A percentile compares a stretch with the other conserved stretches of the same genome.
These are phyloP conservation scores for Oidiodendron maius DNA, from an alignment of 495 filamentous ascomycete genomes.

Conservation along the genomic window DNA sequence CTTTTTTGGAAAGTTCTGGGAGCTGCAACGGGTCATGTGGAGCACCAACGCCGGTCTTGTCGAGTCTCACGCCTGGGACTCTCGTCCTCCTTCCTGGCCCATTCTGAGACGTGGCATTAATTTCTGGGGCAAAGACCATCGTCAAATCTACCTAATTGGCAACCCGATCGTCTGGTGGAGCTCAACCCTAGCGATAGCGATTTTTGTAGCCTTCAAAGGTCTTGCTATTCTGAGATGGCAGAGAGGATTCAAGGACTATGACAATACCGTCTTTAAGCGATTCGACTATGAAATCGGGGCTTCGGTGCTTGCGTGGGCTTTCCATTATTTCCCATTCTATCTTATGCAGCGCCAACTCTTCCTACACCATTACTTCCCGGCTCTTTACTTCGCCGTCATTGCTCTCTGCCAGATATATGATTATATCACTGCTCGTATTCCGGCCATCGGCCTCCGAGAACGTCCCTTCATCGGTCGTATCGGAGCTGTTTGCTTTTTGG, in stretches of 20 bases:
- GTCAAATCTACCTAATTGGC: constrained; percentile 93
- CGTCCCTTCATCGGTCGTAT: constrained; percentile 67
- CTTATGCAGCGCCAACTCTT: constrained; percentile 94
- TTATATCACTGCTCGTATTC: constrained; percentile 67
- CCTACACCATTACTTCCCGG: constrained; percentile 93
- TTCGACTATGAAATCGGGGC: constrained; percentile 97
- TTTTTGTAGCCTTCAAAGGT: constrained; percentile 80
- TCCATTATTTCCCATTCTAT: constrained; percentile 97
- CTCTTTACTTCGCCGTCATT: constrained; percentile 90
- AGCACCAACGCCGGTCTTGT: constrained; percentile 93
- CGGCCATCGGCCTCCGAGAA: constrained; percentile 59
- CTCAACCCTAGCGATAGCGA: constrained; percentile 70
- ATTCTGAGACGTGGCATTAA: constrained; percentile 93
- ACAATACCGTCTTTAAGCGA: constrained; percentile 74
- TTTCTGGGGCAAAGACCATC: constrained; percentile 94
- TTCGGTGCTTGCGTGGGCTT: constrained; percentile 83
- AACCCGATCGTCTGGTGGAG: constrained; percentile 96
- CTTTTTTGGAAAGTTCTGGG: constrained; percentile 98
- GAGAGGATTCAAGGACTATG: constrained; percentile 82
- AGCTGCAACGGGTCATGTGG: constrained; percentile 99
- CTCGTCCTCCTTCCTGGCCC: constrained; percentile 89
- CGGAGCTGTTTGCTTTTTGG: constrained; percentile 64
- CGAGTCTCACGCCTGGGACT: constrained; percentile 97
- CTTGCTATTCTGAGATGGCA: constrained; percentile 91
- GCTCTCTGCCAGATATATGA: constrained; percentile 84